phyloP scores from a whole-genome alignment of 768 basidiomycete species.

The Tephrocybe sp. region DNA sequence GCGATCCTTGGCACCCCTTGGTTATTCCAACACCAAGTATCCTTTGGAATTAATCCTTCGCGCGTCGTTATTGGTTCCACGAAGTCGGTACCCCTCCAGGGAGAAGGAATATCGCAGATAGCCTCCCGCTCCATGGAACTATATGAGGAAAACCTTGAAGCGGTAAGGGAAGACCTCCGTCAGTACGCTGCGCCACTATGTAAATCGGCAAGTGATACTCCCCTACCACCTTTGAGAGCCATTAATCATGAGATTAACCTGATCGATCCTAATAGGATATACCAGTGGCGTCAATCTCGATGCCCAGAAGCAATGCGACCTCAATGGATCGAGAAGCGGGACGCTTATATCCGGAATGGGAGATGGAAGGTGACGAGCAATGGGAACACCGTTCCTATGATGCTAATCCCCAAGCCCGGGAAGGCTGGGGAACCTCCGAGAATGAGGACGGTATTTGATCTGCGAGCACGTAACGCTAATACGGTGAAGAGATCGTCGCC shows the following conservation, averaged over 20 bases:
- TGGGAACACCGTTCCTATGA: slow-evolving; percentile 34
- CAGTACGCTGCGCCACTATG: not conserved
- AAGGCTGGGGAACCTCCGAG: slow-evolving; percentile 21
- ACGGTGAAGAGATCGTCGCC: slow-evolving; percentile 30
- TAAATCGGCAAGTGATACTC: slow-evolving; percentile 20
- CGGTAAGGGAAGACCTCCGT: slow-evolving; percentile 14
- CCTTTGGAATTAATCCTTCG: slow-evolving; percentile 25
- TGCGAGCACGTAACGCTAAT: slow-evolving; percentile 34
- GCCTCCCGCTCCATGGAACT: slow-evolving; percentile 8
- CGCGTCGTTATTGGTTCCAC: not conserved
- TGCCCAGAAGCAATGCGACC: slow-evolving; percentile 36
- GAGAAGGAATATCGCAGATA: slow-evolving; percentile 4
- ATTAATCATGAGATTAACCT: slow-evolving; percentile 29
- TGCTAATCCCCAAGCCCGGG: slow-evolving; percentile 23
- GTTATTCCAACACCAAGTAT: slow-evolving; percentile 29
- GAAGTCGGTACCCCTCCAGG: slow-evolving; percentile 11
- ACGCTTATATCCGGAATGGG: slow-evolving; percentile 26
- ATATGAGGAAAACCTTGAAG: slow-evolving; percentile 9
- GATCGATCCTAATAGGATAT: slow-evolving; percentile 25
- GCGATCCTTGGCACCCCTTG: slow-evolving; percentile 34
- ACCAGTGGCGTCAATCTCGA: slow-evolving; percentile 31
- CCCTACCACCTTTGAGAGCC: slow-evolving; percentile 30
- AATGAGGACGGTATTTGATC: slow-evolving; percentile 35
- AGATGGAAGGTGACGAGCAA: slow-evolving; percentile 28
- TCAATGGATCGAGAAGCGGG: slow-evolving; percentile 28